phyloP scores from a whole-genome alignment of 2,329 filamentous ascomycete genomes.

The Colletotrichum camelliae region DNA sequence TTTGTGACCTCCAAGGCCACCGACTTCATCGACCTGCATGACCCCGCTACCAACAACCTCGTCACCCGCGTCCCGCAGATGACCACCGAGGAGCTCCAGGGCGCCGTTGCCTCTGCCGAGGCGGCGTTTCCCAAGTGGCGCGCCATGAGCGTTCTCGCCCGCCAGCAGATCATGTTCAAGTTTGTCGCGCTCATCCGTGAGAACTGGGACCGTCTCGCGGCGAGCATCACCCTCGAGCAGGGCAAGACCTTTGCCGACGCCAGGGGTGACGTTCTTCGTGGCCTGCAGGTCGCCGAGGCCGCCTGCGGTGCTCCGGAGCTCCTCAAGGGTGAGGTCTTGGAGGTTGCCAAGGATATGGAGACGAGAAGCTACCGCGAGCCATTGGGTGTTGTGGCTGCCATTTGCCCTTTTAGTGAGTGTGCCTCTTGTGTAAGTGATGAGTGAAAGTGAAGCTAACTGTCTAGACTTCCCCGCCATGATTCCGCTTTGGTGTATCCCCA shows the following conservation, averaged over 20 bases:
- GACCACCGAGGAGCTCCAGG: conserved; percentile 77
- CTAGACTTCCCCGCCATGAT: conserved; percentile 93
- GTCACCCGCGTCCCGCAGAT: conserved; percentile 84
- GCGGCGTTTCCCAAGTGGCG: conserved; percentile 79
- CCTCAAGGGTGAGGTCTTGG: conserved; percentile 82
- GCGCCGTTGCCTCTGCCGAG: conserved; percentile 76
- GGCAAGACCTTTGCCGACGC: conserved; percentile 89
- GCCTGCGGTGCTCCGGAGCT: conserved; percentile 82
- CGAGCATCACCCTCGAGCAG: conserved; percentile 86
- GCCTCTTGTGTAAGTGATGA: neutral
- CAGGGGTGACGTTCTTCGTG: conserved; percentile 80
- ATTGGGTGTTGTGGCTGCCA: conserved; percentile 80
- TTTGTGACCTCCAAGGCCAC: conserved; percentile 72
- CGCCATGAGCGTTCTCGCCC: conserved; percentile 71
- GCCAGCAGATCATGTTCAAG: conserved; percentile 89
- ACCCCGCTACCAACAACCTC: conserved; percentile 85
- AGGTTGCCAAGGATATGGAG: conserved; percentile 91
- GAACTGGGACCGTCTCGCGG: conserved; percentile 84
- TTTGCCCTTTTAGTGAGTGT: conserved; percentile 82
- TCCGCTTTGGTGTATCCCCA: conserved; percentile 87
- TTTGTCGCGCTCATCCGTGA: conserved; percentile 80
- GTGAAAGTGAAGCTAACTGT: conserved; percentile 6
- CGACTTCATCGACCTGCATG: conserved; percentile 79
- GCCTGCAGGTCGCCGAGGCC: conserved; percentile 84
- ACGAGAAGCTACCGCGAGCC: conserved; percentile 83